phyloP scores from a whole-genome alignment of 1,139 yeast species.

The Blastobotrys raffinosifermentans region DNA sequence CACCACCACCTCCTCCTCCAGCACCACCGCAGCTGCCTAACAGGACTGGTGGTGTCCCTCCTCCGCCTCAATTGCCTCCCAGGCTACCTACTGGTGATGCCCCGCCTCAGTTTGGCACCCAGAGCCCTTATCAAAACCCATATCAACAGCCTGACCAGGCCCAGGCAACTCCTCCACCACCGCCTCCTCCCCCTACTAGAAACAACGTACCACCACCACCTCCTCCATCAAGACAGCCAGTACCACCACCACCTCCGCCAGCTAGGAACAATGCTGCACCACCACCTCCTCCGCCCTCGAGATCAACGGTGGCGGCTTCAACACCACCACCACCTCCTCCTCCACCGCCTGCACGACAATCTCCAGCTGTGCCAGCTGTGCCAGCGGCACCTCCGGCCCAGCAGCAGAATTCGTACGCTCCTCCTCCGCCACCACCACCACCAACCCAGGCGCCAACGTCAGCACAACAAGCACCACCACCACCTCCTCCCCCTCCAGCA shows the following conservation, averaged over 20 bases:
- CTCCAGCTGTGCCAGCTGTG: constrained; percentile 21
- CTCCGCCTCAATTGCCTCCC: constrained; percentile 31
- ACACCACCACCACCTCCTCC: constrained; percentile 21
- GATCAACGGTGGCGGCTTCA: constrained; percentile 30
- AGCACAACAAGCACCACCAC: constrained; percentile 28
- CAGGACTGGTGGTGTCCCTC: constrained; percentile 17
- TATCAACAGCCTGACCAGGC: constrained; percentile 15
- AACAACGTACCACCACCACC: constrained; percentile 29
- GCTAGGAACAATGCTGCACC: constrained; percentile 14
- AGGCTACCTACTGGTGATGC: constrained; percentile 26
- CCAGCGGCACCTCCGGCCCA: constrained; percentile 26
- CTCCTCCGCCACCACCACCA: constrained; percentile 24
- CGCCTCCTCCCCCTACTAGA: constrained; percentile 14
- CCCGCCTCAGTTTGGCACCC: constrained; percentile 20
- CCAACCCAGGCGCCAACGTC: constrained; percentile 16
- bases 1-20: constrained; percentile 15
- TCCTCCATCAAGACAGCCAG: constrained; percentile 24
- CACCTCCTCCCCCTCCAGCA: constrained; percentile 28
- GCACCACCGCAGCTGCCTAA: constrained; percentile 18
- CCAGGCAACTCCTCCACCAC: constrained; percentile 22
- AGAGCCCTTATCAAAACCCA: constrained; percentile 24
- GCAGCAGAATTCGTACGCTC: constrained; percentile 20
- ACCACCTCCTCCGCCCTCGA: constrained; percentile 20
- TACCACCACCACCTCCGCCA: constrained; percentile 21
- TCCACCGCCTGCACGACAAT: constrained; percentile 22